Conservation (phyloP, 78 protist species). For the Acrasis kona region DNA sequence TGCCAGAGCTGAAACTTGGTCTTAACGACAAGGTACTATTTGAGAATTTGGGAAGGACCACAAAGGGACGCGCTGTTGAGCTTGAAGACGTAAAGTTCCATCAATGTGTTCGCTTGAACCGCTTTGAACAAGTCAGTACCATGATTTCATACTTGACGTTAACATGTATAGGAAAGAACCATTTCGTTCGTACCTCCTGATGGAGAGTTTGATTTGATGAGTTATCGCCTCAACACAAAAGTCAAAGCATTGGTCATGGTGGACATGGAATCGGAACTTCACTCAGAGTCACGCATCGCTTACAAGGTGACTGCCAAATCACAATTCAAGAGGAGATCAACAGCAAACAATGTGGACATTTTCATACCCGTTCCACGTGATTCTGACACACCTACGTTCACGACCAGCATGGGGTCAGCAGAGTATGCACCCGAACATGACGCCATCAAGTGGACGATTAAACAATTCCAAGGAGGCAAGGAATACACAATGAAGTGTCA, state of each 20-base stretch:
- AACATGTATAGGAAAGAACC: constrained; percentile 87
- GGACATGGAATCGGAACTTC: constrained; percentile 70
- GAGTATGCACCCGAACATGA: constrained; percentile 89
- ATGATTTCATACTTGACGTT: too few species aligned
- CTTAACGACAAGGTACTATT: constrained; percentile 87
- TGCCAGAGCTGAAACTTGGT: constrained; percentile 97
- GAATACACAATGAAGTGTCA: background rate
- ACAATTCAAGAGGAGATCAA: constrained; percentile 76
- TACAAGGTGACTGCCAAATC: constrained; percentile 82
- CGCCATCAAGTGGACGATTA: constrained; percentile 90
- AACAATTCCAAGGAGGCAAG: constrained; percentile 36
- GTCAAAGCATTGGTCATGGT: constrained; percentile 92
- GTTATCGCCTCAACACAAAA: constrained; percentile 81
- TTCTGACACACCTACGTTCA: constrained; percentile 88
- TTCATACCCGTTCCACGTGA: constrained; percentile 94
- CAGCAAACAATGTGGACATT: constrained; percentile 89
- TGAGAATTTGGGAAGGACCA: constrained; percentile 32
- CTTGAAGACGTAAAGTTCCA: constrained; percentile 98
- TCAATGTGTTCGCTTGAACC: constrained; percentile 92
- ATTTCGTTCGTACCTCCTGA: constrained; percentile 98
- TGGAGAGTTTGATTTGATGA: constrained; percentile 97
- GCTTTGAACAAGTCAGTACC: constrained; percentile 86
- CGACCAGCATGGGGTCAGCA: constrained; percentile 64
- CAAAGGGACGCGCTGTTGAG: constrained; percentile 84
- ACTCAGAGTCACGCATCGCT: constrained; percentile 80